Conservation (phyloP, 2,329 filamentous ascomycete species). For the Westerdykella aurantiaca region DNA sequence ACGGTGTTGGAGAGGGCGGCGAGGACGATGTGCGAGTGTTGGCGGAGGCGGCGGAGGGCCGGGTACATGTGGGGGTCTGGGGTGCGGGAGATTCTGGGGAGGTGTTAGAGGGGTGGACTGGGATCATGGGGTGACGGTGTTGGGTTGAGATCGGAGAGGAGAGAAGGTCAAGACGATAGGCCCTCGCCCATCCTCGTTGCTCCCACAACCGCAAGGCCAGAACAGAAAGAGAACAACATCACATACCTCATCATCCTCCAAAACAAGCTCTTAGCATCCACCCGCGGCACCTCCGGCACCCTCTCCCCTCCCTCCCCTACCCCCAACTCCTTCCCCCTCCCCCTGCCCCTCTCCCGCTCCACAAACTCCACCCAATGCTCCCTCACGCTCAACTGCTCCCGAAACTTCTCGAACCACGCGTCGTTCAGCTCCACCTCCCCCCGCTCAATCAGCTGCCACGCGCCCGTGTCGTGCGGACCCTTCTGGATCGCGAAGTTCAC, state of each 20-base stretch:
- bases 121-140: too few relatives aligned
- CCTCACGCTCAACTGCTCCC: conserved; percentile 62
- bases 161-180: too few relatives aligned
- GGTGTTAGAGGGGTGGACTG: too few relatives aligned
- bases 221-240: conserved; percentile 15
- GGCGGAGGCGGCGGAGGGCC: conserved; percentile 67
- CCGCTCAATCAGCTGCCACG: conserved; percentile 83
- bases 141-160: too few relatives aligned
- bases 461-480: conserved; percentile 64
- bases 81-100: conserved; percentile 49
- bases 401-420: conserved; percentile 71
- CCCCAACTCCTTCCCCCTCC: conserved; percentile 7
- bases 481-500: conserved; percentile 84
- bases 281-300: conserved; percentile 59
- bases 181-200: too few relatives aligned
- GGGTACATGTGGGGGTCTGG: conserved; percentile 88
- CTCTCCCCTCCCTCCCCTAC: conserved; percentile 12
- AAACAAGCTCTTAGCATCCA: conserved; percentile 77
- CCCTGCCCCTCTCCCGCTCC: conserved; percentile 22
- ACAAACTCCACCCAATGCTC: conserved; percentile 62
- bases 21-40: conserved; percentile 62
- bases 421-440: conserved; percentile 72
- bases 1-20: conserved; percentile 88
- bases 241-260: conserved; percentile 73
- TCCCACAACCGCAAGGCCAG: conserved; percentile 32